Evolutionary conservation across 148 eudicot genomes (phyloP), one percentile per base, ranked within the genome.

Genomic region (Spergularia marina): DNA sequence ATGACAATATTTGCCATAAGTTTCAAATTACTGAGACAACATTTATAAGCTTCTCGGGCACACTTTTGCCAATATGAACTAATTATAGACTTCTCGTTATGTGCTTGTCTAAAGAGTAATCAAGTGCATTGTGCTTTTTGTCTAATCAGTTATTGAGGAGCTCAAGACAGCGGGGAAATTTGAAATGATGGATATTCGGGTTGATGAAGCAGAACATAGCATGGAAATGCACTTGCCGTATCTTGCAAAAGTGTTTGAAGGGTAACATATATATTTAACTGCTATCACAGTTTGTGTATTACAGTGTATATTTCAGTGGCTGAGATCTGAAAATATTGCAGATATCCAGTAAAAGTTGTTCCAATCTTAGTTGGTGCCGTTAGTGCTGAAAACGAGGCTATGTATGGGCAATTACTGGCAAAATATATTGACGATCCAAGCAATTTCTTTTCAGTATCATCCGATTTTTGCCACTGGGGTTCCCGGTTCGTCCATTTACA

Each of bases 141-240:
- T 74, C 60, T 8, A 70, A 60, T 36, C 81, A 95, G 96, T 87
- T 62, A 85, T 56, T 8, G 96, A 90, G 84, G 97, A 92, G 83
- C 84, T 95, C 68, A 89, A 92, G 80, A 94, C 91, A 12, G 89
- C 94, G 3, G 97, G 97, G 34, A 87, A 88, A 53, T 95, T 95
- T 86, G 97, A 89, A 80, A 53, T 85, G 81, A 92, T 95, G 99
- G 84, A 91, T 86, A 81, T 92, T 79, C 85, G 78, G 59, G 97
- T 95, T 77, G 99, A 95, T 72, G 97, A 95, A 83, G 97, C 94
- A 59, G 97, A 92, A 80, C 97, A 95, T 79, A 95, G 99, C 86
- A 95, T 95, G 99, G 99, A 95, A 82, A 95, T 95, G 99, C 99
- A 92, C 85, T 86, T 95, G 87, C 99, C 99, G 36, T 95, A 95